Conservation (phyloP, 257 asterid species). For the Solanum bulbocastanum region DNA sequence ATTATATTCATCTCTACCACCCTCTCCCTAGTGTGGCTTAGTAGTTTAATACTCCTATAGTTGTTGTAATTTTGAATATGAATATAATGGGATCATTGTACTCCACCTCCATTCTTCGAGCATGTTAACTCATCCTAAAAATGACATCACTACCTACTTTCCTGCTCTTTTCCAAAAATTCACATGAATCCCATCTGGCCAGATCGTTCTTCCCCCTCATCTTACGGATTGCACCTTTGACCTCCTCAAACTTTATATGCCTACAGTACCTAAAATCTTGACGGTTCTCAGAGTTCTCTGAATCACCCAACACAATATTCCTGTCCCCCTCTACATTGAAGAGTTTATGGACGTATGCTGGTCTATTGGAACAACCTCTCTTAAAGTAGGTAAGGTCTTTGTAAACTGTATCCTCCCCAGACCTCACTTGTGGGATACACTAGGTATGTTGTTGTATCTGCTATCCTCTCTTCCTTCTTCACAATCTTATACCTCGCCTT, state of each 20-base stretch:
- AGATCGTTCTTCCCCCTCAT: not conserved
- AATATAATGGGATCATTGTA: not conserved
- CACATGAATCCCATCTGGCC: not conserved
- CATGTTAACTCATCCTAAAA: not conserved
- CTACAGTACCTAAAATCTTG: not conserved
- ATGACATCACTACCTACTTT: not conserved
- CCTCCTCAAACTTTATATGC: not conserved
- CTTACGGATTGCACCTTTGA: not conserved
- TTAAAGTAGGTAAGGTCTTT: not conserved
- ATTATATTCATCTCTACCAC: not conserved
- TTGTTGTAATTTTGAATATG: not conserved
- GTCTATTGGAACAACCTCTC: not conserved
- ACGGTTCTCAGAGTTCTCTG: not conserved
- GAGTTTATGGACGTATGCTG: not conserved
- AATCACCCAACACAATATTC: not conserved
- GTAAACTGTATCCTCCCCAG: not conserved
- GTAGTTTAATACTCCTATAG: not conserved
- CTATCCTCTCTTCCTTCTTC: not conserved
- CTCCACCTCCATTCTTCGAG: not conserved
- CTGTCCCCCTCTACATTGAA: not conserved
- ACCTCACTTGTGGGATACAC: not conserved
- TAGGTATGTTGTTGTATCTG: not conserved
- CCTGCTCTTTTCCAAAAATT: not conserved
- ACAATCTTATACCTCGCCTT: not conserved
- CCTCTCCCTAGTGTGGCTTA: not conserved